phyloP scores from a whole-genome alignment of 2,329 filamentous ascomycete species.

The Colletotrichum truncatum region DNA sequence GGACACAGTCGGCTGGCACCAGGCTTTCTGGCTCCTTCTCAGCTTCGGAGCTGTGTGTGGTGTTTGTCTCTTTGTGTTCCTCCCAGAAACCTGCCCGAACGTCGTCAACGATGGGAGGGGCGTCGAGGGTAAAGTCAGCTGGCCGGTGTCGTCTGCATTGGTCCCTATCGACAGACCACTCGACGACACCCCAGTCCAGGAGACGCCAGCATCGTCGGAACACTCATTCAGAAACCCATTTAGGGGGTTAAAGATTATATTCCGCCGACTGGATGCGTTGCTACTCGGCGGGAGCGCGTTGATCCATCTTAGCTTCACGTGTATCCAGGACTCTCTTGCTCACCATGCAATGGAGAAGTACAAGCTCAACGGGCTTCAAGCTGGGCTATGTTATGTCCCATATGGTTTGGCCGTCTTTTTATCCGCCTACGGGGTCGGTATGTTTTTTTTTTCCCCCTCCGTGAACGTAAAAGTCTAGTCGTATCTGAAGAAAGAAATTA shows the following conservation, averaged over 20 bases:
- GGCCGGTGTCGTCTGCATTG: neutral
- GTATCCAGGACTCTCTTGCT: slow-evolving; percentile 5
- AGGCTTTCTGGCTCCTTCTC: neutral
- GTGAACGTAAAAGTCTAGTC: too few species aligned
- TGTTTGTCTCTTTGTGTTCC: slow-evolving; percentile 34
- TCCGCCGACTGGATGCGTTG: neutral
- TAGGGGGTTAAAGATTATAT: neutral
- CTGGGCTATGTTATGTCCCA: slow-evolving; percentile 3
- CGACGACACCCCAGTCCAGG: neutral
- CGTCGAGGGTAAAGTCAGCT: neutral
- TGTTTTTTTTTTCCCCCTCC: neutral
- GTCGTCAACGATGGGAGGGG: neutral
- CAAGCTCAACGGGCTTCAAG: neutral
- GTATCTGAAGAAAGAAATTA: neutral
- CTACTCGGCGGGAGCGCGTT: neutral
- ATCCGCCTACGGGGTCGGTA: neutral
- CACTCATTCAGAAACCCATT: neutral
- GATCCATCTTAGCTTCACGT: neutral
- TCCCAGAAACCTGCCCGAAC: slow-evolving; percentile 37
- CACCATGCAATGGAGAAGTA: neutral
- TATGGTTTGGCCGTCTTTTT: neutral
- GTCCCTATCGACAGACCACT: neutral
- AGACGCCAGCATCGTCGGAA: neutral
- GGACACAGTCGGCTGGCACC: neutral
- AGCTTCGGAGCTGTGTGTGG: neutral